These are phyloP conservation scores for Cubamyces sp. DNA, from an alignment of 768 basidiomycete species.

Conservation along the genomic window DNA sequence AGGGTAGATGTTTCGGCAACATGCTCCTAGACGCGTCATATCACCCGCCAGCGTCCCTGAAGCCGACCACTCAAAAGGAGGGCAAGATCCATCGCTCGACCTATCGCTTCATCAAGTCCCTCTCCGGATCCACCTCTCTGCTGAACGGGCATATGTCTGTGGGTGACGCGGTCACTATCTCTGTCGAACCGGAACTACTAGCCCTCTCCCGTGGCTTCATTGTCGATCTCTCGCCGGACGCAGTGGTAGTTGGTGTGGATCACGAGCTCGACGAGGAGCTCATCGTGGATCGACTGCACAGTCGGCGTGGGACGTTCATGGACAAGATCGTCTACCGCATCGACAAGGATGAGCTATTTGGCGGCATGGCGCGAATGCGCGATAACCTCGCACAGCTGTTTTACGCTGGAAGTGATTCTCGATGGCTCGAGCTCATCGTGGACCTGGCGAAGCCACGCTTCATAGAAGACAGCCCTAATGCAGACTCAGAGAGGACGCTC, in stretches of 20 bases:
- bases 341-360: conserved; percentile 90
- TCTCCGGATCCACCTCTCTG: conserved; percentile 41
- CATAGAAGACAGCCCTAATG: conserved; percentile 36
- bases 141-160: conserved; percentile 77
- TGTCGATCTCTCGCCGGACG: conserved; percentile 62
- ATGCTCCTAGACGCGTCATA: conserved; percentile 70
- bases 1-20: conserved; percentile 81
- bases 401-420: conserved; percentile 73
- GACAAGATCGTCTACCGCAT: conserved; percentile 68
- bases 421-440: conserved; percentile 76
- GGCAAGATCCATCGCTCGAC: conserved; percentile 78
- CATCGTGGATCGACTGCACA: conserved; percentile 42
- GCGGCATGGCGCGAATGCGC: conserved; percentile 86
- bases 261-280: conserved; percentile 63
- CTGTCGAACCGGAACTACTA: conserved; percentile 84
- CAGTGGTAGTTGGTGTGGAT: conserved; percentile 81
- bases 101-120: conserved; percentile 62
- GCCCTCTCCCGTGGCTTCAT: conserved; percentile 87
- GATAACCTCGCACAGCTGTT: conserved; percentile 91
- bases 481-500: conserved; percentile 34
- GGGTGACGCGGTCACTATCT: conserved; percentile 86
- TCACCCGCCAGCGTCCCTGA: conserved; percentile 18
- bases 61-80: conserved; percentile 30
- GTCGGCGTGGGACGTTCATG: conserved; percentile 26
- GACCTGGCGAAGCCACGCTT: conserved; percentile 77